Evolutionary conservation across 306 rosid species (phyloP).

Genomic region (Boehmeria nivea): DNA sequence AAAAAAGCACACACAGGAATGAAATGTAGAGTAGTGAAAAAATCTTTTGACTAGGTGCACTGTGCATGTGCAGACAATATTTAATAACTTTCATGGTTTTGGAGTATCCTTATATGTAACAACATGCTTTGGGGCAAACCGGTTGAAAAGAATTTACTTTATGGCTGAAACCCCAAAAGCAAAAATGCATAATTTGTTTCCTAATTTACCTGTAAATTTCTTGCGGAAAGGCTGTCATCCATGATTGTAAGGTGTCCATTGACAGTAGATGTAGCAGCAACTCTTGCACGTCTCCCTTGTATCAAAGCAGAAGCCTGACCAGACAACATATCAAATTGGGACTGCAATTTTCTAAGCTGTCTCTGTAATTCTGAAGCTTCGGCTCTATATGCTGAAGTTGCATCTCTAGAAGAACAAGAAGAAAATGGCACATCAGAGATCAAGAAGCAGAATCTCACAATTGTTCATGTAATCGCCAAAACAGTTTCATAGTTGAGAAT

Average conservation of each 20-base stretch:
- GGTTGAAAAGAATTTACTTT: background rate
- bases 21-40: no score
- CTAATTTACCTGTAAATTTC: slow-evolving; percentile 72
- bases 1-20: background rate
- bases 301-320: slow-evolving; percentile 72
- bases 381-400: slow-evolving; percentile 59
- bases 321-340: slow-evolving; percentile 81
- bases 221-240: slow-evolving; percentile 78
- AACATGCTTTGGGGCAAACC: background rate
- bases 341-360: slow-evolving; percentile 62
- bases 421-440: slow-evolving; percentile 14
- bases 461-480: slow-evolving; percentile 1
- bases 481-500: background rate
- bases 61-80: no score
- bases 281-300: slow-evolving; percentile 91
- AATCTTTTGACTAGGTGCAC: no score
- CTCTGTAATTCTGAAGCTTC: slow-evolving; percentile 79
- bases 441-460: background rate
- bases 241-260: slow-evolving; percentile 73
- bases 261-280: slow-evolving; percentile 85
- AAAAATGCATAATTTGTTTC: background rate
- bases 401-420: slow-evolving; percentile 51
- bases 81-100: background rate
- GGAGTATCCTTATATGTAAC: background rate
- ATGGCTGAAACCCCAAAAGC: background rate